phyloP scores from a whole-genome alignment of 345 rosid species.

The Linum lewisii region DNA sequence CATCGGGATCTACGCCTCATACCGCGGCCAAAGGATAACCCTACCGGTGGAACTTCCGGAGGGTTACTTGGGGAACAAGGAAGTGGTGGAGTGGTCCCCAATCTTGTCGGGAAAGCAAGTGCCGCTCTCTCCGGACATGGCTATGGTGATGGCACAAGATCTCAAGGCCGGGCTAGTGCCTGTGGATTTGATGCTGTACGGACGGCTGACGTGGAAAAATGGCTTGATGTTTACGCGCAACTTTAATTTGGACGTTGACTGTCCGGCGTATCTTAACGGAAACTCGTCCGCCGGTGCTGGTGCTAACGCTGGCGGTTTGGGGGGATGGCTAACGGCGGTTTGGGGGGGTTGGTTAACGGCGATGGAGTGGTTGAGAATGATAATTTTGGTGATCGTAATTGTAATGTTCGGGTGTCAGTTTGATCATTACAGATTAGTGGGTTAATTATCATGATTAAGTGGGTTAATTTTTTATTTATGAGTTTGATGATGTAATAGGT shows the following conservation, averaged over 20 bases:
- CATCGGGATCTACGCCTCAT: slow-evolving; percentile 43
- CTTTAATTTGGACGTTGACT: slow-evolving; percentile 44
- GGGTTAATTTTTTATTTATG: too few species aligned
- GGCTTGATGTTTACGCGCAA: slow-evolving; percentile 63
- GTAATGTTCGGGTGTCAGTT: slow-evolving; percentile 43
- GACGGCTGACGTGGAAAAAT: slow-evolving; percentile 55
- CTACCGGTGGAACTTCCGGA: slow-evolving; percentile 35
- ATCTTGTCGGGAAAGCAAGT: slow-evolving; percentile 36
- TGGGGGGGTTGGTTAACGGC: too few species aligned
- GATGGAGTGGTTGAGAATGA: slow-evolving; percentile 35
- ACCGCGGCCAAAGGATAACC: slow-evolving; percentile 67
- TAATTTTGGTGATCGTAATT: slow-evolving; percentile 39
- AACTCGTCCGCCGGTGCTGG: too few species aligned
- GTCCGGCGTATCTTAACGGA: slow-evolving; percentile 41
- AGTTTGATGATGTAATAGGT: too few species aligned
- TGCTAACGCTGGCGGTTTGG: too few species aligned
- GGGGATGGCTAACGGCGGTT: too few species aligned
- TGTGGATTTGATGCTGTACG: slow-evolving; percentile 43
- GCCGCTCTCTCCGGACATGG: slow-evolving; percentile 37
- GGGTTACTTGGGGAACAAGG: slow-evolving; percentile 61
- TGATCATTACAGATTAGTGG: too few species aligned
- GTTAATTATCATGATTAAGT: too few species aligned
- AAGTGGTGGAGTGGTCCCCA: slow-evolving; percentile 59
- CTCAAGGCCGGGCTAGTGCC: slow-evolving; percentile 41
- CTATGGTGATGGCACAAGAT: slow-evolving; percentile 43